Evolutionary conservation across 148 eudicot species (phyloP).

Genomic region (Rhododendron ovatum): DNA sequence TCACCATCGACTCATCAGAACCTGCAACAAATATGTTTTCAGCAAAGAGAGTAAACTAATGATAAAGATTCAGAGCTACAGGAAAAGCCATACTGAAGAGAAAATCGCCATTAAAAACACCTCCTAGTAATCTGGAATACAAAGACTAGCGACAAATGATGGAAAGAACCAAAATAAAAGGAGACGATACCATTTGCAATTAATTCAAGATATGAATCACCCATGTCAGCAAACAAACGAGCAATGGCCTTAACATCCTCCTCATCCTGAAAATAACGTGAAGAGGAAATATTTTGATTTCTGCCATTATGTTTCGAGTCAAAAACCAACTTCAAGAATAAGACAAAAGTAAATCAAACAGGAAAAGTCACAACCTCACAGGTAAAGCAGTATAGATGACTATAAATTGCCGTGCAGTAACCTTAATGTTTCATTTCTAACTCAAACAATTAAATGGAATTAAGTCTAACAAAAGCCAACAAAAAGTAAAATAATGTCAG

Average conservation of each 20-base stretch:
- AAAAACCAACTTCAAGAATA: neutral
- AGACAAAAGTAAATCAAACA: neutral
- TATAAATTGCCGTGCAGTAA: neutral
- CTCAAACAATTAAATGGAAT: neutral
- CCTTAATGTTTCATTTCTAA: neutral
- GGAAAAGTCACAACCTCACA: neutral
- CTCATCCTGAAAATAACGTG: slow-evolving; percentile 64
- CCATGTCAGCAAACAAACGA: slow-evolving; percentile 98
- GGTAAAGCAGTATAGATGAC: neutral
- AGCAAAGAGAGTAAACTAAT: neutral
- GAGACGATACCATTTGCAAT: slow-evolving; percentile 75
- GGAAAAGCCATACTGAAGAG: neutral
- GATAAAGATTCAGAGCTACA: neutral
- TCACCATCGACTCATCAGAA: slow-evolving; percentile 87
- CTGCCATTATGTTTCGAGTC: neutral
- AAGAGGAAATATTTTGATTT: slow-evolving; percentile 3
- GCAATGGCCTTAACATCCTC: slow-evolving; percentile 98
- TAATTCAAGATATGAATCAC: slow-evolving; percentile 91
- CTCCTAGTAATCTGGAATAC: neutral
- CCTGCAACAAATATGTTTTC: slow-evolving; percentile 45
- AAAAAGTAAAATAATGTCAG: neutral
- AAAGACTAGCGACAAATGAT: neutral
- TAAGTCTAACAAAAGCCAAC: neutral
- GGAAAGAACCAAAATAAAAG: neutral
- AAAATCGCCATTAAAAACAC: neutral